A percentile compares a stretch with the other conserved stretches of the same genome.
Conservation (phyloP, 169 alveolate species). For the Perkinsus marinus region DNA sequence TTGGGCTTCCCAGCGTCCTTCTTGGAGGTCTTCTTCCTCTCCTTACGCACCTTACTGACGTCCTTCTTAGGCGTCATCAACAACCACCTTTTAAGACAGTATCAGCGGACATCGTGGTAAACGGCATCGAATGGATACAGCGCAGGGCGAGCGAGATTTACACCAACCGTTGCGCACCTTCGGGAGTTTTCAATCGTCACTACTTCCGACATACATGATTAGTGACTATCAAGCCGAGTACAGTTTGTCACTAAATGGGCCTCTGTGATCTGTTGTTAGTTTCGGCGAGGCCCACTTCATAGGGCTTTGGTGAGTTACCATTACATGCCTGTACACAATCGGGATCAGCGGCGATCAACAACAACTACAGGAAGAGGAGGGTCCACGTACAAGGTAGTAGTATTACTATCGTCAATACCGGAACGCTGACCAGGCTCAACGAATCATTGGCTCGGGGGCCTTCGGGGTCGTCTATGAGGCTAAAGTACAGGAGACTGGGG, state of each 20-base stretch:
- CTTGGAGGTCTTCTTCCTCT: background rate
- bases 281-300: background rate
- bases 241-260: no score
- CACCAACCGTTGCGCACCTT: background rate
- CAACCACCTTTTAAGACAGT: no score
- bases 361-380: background rate
- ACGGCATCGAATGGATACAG: no score
- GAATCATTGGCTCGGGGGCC: conserved; percentile 80
- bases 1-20: background rate
- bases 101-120: no score
- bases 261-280: no score
- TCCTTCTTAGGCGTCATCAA: background rate
- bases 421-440: background rate
- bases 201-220: no score
- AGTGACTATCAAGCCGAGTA: no score
- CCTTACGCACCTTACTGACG: background rate
- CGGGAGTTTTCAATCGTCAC: no score
- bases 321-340: background rate
- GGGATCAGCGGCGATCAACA: background rate
- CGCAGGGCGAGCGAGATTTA: background rate
- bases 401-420: background rate
- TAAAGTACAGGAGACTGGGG: conserved; percentile 72
- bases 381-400: background rate
- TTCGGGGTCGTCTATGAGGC: conserved; percentile 89
- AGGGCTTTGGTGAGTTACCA: background rate